phyloP scores from a whole-genome alignment of 1,139 yeast species.

The Candida pseudoviswanathii region DNA sequence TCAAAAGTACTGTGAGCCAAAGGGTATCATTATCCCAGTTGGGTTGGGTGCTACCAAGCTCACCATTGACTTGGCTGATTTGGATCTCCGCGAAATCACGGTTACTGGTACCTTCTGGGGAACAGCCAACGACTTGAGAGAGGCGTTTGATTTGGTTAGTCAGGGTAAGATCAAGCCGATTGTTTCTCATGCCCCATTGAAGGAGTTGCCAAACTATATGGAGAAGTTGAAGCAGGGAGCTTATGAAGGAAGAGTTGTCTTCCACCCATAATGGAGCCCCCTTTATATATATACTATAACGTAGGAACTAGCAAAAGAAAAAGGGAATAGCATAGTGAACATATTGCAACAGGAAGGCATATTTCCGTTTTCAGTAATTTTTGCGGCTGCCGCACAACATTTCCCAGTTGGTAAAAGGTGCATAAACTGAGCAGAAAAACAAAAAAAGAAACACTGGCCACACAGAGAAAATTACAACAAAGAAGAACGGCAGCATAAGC shows the following conservation, averaged over 20 bases:
- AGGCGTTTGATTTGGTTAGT: slow-evolving; percentile 40
- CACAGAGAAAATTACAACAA: too few relatives aligned
- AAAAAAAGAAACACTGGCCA: too few relatives aligned
- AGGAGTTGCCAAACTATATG: slow-evolving; percentile 36
- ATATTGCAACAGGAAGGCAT: too few relatives aligned
- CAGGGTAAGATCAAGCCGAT: slow-evolving; percentile 39
- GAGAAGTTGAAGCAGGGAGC: slow-evolving; percentile 35
- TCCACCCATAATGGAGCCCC: slow-evolving; percentile 26
- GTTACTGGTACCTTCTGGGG: slow-evolving; percentile 47
- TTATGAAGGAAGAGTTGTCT: slow-evolving; percentile 42
- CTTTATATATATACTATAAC: neutral
- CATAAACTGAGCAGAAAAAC: too few relatives aligned
- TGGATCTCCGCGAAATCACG: slow-evolving; percentile 40
- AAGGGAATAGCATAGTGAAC: neutral
- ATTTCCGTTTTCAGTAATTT: too few relatives aligned
- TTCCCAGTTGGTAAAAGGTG: too few relatives aligned
- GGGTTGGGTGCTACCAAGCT: slow-evolving; percentile 39
- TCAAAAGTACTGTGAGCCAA: slow-evolving; percentile 29
- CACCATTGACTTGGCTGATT: slow-evolving; percentile 29
- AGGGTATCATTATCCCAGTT: slow-evolving; percentile 40
- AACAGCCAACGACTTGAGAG: slow-evolving; percentile 40
- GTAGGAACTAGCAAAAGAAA: neutral
- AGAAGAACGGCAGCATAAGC: too few relatives aligned
- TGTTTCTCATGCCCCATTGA: slow-evolving; percentile 31
- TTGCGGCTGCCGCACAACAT: too few relatives aligned